These are phyloP conservation scores for Trichoderma guizhouense DNA, from an alignment of 2,329 filamentous ascomycete genomes.

Conservation along the genomic window DNA sequence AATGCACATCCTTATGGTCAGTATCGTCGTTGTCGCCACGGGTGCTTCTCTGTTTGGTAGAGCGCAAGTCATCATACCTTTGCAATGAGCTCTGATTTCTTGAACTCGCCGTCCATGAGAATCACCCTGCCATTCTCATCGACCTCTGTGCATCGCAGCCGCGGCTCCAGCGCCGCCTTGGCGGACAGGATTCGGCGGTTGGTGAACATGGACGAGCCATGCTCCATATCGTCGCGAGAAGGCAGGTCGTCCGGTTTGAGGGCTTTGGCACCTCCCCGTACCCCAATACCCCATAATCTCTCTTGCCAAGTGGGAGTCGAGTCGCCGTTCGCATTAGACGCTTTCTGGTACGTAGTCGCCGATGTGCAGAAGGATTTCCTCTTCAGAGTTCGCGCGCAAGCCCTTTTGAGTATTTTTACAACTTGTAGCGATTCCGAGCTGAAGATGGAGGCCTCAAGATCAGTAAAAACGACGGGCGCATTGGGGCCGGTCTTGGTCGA, in stretches of 20 bases:
- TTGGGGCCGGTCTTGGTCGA: background rate
- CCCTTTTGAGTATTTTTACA: slow-evolving; percentile 18
- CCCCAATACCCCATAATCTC: slow-evolving; percentile 44
- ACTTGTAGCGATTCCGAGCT: slow-evolving; percentile 25
- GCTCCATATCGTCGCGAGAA: slow-evolving; percentile 54
- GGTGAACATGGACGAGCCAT: slow-evolving; percentile 58
- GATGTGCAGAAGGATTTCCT: slow-evolving; percentile 30
- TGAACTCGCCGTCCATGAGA: slow-evolving; percentile 90
- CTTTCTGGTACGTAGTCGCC: slow-evolving; percentile 20
- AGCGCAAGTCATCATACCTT: slow-evolving; percentile 56
- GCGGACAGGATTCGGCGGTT: slow-evolving; percentile 66
- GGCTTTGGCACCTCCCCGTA: slow-evolving; percentile 38
- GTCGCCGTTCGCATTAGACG: slow-evolving; percentile 22
- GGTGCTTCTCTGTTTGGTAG: background rate
- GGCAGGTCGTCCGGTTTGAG: slow-evolving; percentile 59
- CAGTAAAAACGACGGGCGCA: background rate
- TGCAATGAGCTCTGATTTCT: slow-evolving; percentile 94
- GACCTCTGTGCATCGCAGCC: slow-evolving; percentile 90
- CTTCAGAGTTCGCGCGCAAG: slow-evolving; percentile 18
- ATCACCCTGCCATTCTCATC: slow-evolving; percentile 90
- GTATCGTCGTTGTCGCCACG: background rate
- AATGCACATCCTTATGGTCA: slow-evolving; percentile 11
- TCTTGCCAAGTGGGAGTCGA: slow-evolving; percentile 44
- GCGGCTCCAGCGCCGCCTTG: slow-evolving; percentile 79
- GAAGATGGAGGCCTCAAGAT: slow-evolving; percentile 32